Conservation (phyloP, 2,329 filamentous ascomycete species). For the Alternaria gansuensis region DNA sequence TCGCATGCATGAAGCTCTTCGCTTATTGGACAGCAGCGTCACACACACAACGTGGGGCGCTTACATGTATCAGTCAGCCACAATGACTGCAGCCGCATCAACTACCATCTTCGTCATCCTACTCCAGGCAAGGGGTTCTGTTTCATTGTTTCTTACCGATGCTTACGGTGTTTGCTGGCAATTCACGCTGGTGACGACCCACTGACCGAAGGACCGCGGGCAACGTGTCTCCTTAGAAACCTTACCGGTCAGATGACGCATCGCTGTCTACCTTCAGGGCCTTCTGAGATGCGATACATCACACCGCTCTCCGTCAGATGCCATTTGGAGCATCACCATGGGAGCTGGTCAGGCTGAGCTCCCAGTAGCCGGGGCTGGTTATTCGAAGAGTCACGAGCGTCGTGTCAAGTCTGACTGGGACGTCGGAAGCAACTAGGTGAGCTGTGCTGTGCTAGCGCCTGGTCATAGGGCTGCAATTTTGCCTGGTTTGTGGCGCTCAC, state of each 20-base stretch:
- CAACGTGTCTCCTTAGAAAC: slow-evolving; percentile 29
- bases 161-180: slow-evolving; percentile 24
- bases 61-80: slow-evolving; percentile 15
- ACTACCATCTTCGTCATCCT: slow-evolving; percentile 6
- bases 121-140: not conserved
- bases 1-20: slow-evolving; percentile 7
- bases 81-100: slow-evolving; percentile 16
- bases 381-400: not conserved
- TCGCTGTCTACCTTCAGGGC: slow-evolving; percentile 17
- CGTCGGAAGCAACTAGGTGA: slow-evolving; percentile 2
- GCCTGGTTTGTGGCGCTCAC: slow-evolving; percentile 26
- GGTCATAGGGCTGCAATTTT: slow-evolving; percentile 21
- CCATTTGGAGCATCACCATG: slow-evolving; percentile 18
- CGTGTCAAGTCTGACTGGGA: slow-evolving; percentile 1
- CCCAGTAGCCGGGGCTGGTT: not conserved
- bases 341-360: slow-evolving; percentile 3
- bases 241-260: slow-evolving; percentile 22
- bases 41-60: slow-evolving; percentile 16
- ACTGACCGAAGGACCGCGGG: slow-evolving; percentile 26
- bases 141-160: slow-evolving; percentile 10
- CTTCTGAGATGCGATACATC: slow-evolving; percentile 12
- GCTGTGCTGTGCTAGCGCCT: slow-evolving; percentile 15
- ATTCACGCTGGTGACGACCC: slow-evolving; percentile 18
- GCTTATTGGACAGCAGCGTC: slow-evolving; percentile 13
- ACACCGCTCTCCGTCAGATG: slow-evolving; percentile 26